Percentiles rank a stretch among this genome's conserved stretches.
Evolutionary conservation across 169 alveolate species (phyloP).

Genomic region (Plasmodium fragile): DNA sequence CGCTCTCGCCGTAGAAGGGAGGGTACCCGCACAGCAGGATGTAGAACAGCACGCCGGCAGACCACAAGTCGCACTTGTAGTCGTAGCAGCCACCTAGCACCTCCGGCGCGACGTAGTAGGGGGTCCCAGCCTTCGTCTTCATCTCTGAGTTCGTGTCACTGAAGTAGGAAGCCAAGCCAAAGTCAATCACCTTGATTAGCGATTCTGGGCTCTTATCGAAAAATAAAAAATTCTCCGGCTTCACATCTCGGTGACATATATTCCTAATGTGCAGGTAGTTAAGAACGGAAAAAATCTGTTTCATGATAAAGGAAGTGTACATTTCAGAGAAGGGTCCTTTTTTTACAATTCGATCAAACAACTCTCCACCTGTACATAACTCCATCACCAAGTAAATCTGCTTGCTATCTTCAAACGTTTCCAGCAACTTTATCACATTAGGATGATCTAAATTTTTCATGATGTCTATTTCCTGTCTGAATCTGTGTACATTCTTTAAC

Average conservation of each 20-base stretch:
- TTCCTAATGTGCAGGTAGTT: slow-evolving; percentile 97
- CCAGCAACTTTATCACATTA: slow-evolving; percentile 93
- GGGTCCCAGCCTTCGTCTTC: slow-evolving; percentile 84
- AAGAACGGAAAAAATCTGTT: slow-evolving; percentile 94
- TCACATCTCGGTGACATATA: slow-evolving; percentile 99
- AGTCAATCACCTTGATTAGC: slow-evolving; percentile 91
- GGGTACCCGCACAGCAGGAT: slow-evolving; percentile 92
- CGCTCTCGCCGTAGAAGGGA: slow-evolving; percentile 93
- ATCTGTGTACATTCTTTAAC: slow-evolving; percentile 85
- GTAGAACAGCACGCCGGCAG: slow-evolving; percentile 88
- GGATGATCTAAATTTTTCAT: slow-evolving; percentile 95
- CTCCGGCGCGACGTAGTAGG: slow-evolving; percentile 89
- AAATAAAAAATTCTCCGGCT: slow-evolving; percentile 97
- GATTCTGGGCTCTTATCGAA: slow-evolving; percentile 79
- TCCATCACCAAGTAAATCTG: slow-evolving; percentile 91
- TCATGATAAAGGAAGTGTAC: slow-evolving; percentile 75
- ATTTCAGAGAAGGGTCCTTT: slow-evolving; percentile 90
- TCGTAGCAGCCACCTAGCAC: slow-evolving; percentile 87
- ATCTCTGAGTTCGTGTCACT: slow-evolving; percentile 77
- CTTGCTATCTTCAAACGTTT: slow-evolving; percentile 89
- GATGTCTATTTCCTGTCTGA: slow-evolving; percentile 89
- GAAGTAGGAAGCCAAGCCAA: slow-evolving; percentile 90
- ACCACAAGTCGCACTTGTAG: slow-evolving; percentile 92
- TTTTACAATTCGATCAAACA: slow-evolving; percentile 88
- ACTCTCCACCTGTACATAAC: slow-evolving; percentile 94